phyloP scores from a whole-genome alignment of 2,329 filamentous ascomycete genomes.

The Pseudonectria foliicola region DNA sequence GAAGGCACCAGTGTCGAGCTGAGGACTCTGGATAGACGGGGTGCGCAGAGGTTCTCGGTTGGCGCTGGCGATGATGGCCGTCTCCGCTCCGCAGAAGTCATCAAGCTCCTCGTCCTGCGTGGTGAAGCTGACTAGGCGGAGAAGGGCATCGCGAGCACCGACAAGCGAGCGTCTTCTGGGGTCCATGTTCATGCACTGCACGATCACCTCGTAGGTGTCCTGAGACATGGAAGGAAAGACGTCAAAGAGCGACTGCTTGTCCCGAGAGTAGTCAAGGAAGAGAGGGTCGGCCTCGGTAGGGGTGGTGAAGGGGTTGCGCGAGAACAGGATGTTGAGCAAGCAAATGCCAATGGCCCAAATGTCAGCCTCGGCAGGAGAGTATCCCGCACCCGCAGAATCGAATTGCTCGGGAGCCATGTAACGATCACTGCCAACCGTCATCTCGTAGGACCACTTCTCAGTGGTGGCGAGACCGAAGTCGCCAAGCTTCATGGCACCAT shows the following conservation, averaged over 20 bases:
- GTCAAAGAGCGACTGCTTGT: conserved; percentile 94
- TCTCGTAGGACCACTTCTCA: conserved; percentile 85
- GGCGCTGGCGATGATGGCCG: conserved; percentile 69
- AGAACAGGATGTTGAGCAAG: conserved; percentile 92
- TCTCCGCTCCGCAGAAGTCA: conserved; percentile 84
- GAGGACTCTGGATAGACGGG: conserved; percentile 85
- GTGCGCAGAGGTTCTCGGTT: conserved; percentile 94
- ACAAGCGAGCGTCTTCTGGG: conserved; percentile 79
- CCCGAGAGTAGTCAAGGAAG: conserved; percentile 86
- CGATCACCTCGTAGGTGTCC: conserved; percentile 91
- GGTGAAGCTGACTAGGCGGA: conserved; percentile 82
- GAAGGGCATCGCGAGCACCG: conserved; percentile 69
- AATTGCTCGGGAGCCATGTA: conserved; percentile 99
- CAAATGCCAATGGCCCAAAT: conserved; percentile 98
- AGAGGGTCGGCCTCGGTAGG: conserved; percentile 86
- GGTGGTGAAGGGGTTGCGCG: conserved; percentile 88
- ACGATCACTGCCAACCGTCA: conserved; percentile 90
- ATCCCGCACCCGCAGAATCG: conserved; percentile 78
- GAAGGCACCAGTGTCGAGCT: conserved; percentile 75
- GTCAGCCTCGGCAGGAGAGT: conserved; percentile 88
- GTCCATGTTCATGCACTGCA: conserved; percentile 84
- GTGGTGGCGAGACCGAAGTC: conserved; percentile 92
- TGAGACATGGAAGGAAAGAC: conserved; percentile 98
- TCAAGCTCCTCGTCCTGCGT: conserved; percentile 86
- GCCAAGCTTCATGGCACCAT: conserved; percentile 88